Conservation (phyloP, 2,329 filamentous ascomycete genomes). For the Neopestalotiopsis sp. region DNA sequence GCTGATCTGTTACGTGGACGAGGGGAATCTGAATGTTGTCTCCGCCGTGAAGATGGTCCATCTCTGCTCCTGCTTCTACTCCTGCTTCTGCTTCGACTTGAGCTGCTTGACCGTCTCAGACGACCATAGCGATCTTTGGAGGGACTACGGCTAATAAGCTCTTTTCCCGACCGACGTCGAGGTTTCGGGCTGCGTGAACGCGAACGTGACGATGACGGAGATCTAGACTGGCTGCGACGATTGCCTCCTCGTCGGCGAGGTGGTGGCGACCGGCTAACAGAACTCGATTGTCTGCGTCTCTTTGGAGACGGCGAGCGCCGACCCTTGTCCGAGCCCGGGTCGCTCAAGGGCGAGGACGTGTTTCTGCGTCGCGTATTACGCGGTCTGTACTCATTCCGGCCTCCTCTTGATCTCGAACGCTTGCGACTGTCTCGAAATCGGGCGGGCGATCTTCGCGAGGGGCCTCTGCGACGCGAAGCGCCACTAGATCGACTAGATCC, state of each 20-base stretch:
- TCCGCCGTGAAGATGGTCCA: conserved; percentile 50
- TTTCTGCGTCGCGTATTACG: conserved; percentile 33
- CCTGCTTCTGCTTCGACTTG: conserved; percentile 28
- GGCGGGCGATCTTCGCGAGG: conserved; percentile 32
- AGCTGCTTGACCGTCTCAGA: conserved; percentile 41
- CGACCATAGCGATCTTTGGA: conserved; percentile 40
- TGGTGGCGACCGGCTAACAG: conserved; percentile 51
- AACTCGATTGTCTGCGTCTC: conserved; percentile 55
- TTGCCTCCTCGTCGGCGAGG: conserved; percentile 42
- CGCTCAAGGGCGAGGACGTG: conserved; percentile 34
- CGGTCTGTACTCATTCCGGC: conserved; percentile 30
- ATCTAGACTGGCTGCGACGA: conserved; percentile 48
- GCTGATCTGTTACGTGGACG: conserved; percentile 57
- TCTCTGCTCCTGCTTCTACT: conserved; percentile 27
- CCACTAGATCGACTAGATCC: conserved; percentile 30
- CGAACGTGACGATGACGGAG: conserved; percentile 44
- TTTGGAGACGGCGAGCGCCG: conserved; percentile 52
- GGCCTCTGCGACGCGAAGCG: conserved; percentile 31
- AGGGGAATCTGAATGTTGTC: conserved; percentile 58
- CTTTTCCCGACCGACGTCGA: conserved; percentile 39
- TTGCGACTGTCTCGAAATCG: conserved; percentile 33
- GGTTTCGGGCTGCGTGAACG: conserved; percentile 43
- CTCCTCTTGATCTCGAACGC: conserved; percentile 35
- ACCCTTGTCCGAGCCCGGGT: conserved; percentile 32
- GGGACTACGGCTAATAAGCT: conserved; percentile 42